Conservation (phyloP, 2,329 filamentous ascomycete species). For the Penicillium sp. region DNA sequence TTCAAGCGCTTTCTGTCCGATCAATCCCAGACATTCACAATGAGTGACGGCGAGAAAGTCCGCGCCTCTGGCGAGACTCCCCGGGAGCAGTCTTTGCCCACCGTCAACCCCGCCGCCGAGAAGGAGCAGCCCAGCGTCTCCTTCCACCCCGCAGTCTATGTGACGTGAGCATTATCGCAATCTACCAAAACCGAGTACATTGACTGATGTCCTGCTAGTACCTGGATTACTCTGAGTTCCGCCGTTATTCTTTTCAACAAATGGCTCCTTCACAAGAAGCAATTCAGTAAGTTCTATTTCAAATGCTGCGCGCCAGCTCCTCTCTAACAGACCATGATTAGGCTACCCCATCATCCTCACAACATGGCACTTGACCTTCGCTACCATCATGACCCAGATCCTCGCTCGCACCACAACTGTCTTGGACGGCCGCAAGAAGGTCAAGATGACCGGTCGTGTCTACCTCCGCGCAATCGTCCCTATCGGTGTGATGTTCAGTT, state of each 20-base stretch:
- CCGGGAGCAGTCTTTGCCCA: constrained; percentile 66
- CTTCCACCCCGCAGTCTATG: constrained; percentile 84
- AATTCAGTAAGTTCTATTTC: constrained; percentile 67
- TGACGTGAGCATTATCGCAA: constrained; percentile 53
- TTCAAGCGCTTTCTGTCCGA: constrained; percentile 50
- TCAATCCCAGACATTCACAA: constrained; percentile 45
- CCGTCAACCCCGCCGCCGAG: constrained; percentile 73
- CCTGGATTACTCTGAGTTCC: constrained; percentile 91
- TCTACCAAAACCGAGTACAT: not conserved
- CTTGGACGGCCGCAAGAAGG: constrained; percentile 90
- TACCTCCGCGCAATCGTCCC: constrained; percentile 90
- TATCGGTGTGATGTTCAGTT: constrained; percentile 92
- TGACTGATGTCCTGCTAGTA: constrained; percentile 52
- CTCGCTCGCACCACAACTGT: constrained; percentile 86
- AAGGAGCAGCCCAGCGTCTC: constrained; percentile 67
- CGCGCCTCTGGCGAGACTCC: constrained; percentile 74
- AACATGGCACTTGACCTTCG: constrained; percentile 93
- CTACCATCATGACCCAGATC: constrained; percentile 90
- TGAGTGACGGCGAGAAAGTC: constrained; percentile 77
- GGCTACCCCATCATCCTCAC: constrained; percentile 69
- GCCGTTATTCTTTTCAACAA: constrained; percentile 99
- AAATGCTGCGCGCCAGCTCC: not conserved
- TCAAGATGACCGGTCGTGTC: constrained; percentile 94
- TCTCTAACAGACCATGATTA: constrained; percentile 20
- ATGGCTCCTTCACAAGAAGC: constrained; percentile 84